Evolutionary conservation across 257 asterid species (phyloP).

Genomic region (Asclepias syriaca): DNA sequence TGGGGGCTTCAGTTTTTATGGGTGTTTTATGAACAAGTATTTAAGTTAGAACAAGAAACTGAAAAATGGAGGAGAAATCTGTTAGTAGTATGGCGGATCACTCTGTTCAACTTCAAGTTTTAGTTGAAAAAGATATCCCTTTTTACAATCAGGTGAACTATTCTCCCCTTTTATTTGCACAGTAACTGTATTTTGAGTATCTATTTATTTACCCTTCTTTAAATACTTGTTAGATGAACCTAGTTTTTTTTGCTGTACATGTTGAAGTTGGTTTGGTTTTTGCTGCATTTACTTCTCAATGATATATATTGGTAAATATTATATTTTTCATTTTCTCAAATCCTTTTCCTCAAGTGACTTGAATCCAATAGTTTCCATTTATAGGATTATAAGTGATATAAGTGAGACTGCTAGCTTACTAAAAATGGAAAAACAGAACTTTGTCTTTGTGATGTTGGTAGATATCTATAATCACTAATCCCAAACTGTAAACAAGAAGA

Average conservation of each 20-base stretch:
- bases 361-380: too few relatives aligned
- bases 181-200: not conserved
- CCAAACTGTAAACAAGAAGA: not conserved
- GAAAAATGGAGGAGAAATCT: conserved; percentile 19
- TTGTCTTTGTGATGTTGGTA: not conserved
- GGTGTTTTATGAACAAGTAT: not conserved
- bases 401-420: too few relatives aligned
- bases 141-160: conserved; percentile 1
- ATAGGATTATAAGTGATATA: too few relatives aligned
- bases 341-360: too few relatives aligned
- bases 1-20: not conserved
- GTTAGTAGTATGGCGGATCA: conserved; percentile 13
- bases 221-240: not conserved
- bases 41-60: not conserved
- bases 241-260: not conserved
- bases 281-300: not conserved
- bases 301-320: too few relatives aligned
- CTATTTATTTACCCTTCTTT: not conserved
- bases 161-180: not conserved
- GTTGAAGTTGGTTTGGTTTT: not conserved
- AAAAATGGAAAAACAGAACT: not conserved
- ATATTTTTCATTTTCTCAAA: too few relatives aligned
- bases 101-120: conserved; percentile 10
- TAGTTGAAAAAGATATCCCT: conserved; percentile 14
- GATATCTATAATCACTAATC: not conserved